Conservation (phyloP, 768 basidiomycete genomes). For the Boletus tomentosulus region DNA sequence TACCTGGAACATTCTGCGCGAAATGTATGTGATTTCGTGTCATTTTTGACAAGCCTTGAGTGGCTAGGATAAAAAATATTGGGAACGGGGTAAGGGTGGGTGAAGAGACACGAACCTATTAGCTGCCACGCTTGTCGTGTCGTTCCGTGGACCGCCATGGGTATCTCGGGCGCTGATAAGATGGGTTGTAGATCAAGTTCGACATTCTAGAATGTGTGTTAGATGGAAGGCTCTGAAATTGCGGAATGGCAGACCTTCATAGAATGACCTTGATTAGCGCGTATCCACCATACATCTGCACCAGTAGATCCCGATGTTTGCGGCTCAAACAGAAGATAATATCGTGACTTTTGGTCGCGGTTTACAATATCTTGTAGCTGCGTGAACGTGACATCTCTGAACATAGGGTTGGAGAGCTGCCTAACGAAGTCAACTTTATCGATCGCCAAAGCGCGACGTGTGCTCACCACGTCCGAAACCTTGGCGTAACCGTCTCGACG, state of each 20-base stretch:
- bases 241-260: conserved; percentile 50
- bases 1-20: conserved; percentile 68
- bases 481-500: conserved; percentile 82
- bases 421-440: conserved; percentile 5
- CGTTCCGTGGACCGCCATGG: conserved; percentile 84
- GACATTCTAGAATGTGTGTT: conserved; percentile 45
- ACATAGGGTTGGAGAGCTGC: conserved; percentile 67
- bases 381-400: conserved; percentile 55
- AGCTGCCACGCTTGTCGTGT: conserved; percentile 60
- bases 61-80: conserved; percentile 37
- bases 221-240: background rate
- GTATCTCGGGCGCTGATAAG: conserved; percentile 54
- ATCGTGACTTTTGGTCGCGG: conserved; percentile 64
- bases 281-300: conserved; percentile 70
- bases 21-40: conserved; percentile 89
- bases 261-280: conserved; percentile 89
- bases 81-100: background rate
- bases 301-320: conserved; percentile 28
- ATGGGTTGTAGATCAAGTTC: conserved; percentile 64
- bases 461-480: conserved; percentile 77
- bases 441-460: background rate
- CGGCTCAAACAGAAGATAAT: conserved; percentile 52
- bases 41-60: conserved; percentile 79
- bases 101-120: conserved; percentile 48
- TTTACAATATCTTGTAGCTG: conserved; percentile 60